Evolutionary conservation across 768 basidiomycete species (phyloP).

Genomic region (Rhodocollybia butyracea): DNA sequence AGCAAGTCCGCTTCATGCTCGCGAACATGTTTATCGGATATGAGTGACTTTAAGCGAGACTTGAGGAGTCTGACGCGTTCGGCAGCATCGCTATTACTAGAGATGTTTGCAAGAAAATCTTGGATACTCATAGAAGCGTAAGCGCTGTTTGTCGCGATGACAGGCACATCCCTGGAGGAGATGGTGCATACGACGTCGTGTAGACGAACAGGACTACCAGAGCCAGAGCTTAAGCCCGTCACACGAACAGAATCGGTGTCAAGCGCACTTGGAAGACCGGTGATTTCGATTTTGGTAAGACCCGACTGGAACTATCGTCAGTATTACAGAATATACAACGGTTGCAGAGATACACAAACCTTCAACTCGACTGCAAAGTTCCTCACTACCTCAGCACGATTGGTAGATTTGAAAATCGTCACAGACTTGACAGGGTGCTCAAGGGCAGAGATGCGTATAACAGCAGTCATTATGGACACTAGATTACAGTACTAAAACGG

Average conservation of each 20-base stretch:
- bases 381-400: background rate
- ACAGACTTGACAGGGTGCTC: background rate
- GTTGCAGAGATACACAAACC: background rate
- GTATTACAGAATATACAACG: background rate
- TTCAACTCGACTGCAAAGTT: background rate
- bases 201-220: background rate
- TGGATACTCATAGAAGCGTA: background rate
- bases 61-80: too few relatives aligned
- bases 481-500: too few relatives aligned
- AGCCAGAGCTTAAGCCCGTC: background rate
- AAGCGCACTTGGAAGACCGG: background rate
- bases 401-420: background rate
- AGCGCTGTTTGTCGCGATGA: background rate
- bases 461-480: too few relatives aligned
- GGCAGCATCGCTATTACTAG: too few relatives aligned
- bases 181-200: background rate
- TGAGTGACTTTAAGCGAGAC: too few relatives aligned
- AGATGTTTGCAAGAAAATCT: too few relatives aligned
- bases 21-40: too few relatives aligned
- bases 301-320: background rate
- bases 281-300: background rate
- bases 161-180: background rate
- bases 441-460: background rate
- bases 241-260: background rate
- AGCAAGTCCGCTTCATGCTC: too few relatives aligned